These are phyloP conservation scores for Avena atlantica DNA, from an alignment of 176 grass and related monocot species.

Conservation along the genomic window DNA sequence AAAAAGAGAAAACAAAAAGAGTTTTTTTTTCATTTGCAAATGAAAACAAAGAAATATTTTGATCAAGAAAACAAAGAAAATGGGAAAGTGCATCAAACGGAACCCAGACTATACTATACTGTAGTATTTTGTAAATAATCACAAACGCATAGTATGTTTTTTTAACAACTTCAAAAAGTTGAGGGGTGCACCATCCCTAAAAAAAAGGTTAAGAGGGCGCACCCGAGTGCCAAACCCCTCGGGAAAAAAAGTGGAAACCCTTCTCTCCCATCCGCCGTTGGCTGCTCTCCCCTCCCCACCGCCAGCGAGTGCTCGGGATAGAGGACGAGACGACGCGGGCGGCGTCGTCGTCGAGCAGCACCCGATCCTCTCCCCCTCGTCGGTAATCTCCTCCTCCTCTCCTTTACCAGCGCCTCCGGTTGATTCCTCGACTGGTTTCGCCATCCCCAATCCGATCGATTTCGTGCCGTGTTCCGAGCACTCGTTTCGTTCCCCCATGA, in stretches of 20 bases:
- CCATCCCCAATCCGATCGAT: conserved; percentile 11
- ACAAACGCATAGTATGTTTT: too few species aligned
- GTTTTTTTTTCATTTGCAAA: too few species aligned
- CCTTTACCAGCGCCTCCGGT: neutral
- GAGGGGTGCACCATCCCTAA: too few species aligned
- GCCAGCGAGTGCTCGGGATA: neutral
- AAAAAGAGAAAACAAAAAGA: too few species aligned
- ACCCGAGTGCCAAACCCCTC: conserved; percentile 31
- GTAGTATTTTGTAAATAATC: too few species aligned
- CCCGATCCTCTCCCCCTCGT: conserved; percentile 15
- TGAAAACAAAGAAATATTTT: too few species aligned
- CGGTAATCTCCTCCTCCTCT: neutral
- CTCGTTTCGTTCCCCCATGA: neutral
- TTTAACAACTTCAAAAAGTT: too few species aligned
- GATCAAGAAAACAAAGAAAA: too few species aligned
- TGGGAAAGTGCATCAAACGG: too few species aligned
- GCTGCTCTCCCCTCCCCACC: conserved; percentile 16
- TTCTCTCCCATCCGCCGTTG: conserved; percentile 8
- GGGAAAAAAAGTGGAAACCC: conserved; percentile 31
- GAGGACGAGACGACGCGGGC: neutral
- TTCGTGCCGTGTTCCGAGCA: neutral
- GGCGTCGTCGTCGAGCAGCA: neutral
- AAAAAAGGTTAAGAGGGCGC: too few species aligned
- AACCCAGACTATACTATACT: too few species aligned
- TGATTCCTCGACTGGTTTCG: neutral